phyloP scores from a whole-genome alignment of 805 yeast genomes.

The Debaryomyces castellii region DNA sequence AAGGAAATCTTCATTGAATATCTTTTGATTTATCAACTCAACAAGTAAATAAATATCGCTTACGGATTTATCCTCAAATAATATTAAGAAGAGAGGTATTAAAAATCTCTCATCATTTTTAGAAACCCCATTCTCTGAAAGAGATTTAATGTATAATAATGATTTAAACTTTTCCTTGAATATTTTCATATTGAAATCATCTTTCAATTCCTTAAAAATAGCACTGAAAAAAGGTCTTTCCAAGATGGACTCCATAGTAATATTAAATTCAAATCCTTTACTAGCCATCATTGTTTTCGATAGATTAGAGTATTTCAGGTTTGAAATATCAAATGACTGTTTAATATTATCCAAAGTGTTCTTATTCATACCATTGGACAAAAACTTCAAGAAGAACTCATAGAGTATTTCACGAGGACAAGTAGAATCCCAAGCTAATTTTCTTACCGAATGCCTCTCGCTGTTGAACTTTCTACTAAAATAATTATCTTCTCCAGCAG shows the following conservation, averaged over 20 bases:
- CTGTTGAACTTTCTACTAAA: constrained; percentile 23
- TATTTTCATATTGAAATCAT: constrained; percentile 7
- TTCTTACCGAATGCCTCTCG: constrained; percentile 31
- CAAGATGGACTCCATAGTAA: constrained; percentile 20
- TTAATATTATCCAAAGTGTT: constrained; percentile 15
- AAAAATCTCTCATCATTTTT: constrained; percentile 41
- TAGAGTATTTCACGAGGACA: constrained; percentile 25
- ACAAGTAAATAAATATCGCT: constrained; percentile 27
- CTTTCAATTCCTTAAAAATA: constrained; percentile 14
- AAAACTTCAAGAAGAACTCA: constrained; percentile 26
- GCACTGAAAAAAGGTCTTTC: constrained; percentile 31
- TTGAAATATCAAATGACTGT: constrained; percentile 18
- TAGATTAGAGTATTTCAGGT: constrained; percentile 20
- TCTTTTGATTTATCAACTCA: constrained; percentile 32
- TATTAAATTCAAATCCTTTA: constrained; percentile 35
- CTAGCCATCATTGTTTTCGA: constrained; percentile 26
- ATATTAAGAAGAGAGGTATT: constrained; percentile 34
- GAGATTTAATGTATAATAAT: constrained; percentile 36
- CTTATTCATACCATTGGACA: constrained; percentile 16
- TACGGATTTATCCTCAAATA: constrained; percentile 24
- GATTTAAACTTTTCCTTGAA: constrained; percentile 26
- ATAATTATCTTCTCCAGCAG: constrained; percentile 17
- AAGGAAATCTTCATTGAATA: constrained; percentile 29
- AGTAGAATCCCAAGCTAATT: constrained; percentile 38
- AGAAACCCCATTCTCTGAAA: constrained; percentile 35